Percentiles rank a stretch among this genome's conserved stretches.
These are phyloP conservation scores for Exobasidium rhododendri DNA, from an alignment of 1,284 basidiomycete species.

Conservation along the genomic window DNA sequence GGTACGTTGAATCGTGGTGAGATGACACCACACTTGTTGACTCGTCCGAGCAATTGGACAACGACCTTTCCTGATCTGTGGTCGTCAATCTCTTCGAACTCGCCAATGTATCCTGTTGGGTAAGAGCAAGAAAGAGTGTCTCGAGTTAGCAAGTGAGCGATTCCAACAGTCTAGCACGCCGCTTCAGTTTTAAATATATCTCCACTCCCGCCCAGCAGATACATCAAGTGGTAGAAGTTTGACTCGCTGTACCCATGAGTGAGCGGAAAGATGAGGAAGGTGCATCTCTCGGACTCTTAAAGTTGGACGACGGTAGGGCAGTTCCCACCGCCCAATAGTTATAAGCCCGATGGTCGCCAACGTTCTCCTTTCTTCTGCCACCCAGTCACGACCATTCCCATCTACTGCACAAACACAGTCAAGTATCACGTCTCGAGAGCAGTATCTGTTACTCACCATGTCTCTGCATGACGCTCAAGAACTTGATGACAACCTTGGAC, in stretches of 20 bases:
- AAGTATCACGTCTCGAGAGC: too few species aligned
- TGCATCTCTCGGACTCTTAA: constrained; percentile 54
- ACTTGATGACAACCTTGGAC: constrained; percentile 55
- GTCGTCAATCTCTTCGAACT: constrained; percentile 99
- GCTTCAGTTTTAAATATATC: not conserved
- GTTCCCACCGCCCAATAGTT: constrained; percentile 51
- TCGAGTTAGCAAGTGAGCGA: too few species aligned
- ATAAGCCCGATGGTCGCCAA: constrained; percentile 45
- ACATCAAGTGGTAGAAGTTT: not conserved
- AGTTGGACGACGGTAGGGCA: constrained; percentile 46
- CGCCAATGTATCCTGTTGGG: constrained; percentile 88
- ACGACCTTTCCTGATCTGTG: constrained; percentile 98
- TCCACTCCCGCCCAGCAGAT: not conserved
- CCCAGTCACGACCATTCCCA: not conserved
- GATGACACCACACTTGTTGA: constrained; percentile 97
- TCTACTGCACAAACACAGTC: not conserved
- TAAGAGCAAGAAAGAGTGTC: not conserved
- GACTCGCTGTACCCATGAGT: not conserved
- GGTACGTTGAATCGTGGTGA: constrained; percentile 97
- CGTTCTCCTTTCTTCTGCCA: not conserved
- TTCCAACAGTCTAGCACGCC: too few species aligned
- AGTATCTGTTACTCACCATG: constrained; percentile 55
- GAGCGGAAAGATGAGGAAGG: not conserved
- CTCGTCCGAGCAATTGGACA: constrained; percentile 92
- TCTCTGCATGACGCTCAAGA: constrained; percentile 55